Evolutionary conservation across 2,329 filamentous ascomycete genomes (phyloP).

Genomic region (Aspergillus chevalieri): DNA sequence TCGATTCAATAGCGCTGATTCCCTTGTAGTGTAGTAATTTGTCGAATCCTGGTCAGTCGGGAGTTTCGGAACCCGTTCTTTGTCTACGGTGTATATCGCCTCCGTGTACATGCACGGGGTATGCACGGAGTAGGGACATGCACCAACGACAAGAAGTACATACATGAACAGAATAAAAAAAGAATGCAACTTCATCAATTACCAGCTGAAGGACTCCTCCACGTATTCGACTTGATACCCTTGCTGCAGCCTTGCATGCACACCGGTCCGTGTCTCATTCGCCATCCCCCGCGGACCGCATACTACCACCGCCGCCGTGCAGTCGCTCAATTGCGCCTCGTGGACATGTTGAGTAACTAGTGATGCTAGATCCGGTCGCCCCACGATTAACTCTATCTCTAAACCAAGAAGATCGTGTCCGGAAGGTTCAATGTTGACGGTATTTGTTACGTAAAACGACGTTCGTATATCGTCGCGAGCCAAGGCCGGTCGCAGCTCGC

Average conservation of each 20-base stretch:
- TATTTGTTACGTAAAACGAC: conserved; percentile 24
- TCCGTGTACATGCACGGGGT: too few relatives aligned
- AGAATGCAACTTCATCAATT: neutral
- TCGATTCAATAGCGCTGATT: too few relatives aligned
- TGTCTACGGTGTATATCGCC: too few relatives aligned
- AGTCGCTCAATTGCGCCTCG: conserved; percentile 20
- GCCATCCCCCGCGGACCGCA: conserved; percentile 44
- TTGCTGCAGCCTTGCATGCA: conserved; percentile 30
- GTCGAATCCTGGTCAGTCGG: too few relatives aligned
- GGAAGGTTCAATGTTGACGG: neutral
- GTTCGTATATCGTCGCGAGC: conserved; percentile 24
- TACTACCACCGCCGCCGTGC: conserved; percentile 34
- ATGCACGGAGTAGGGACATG: too few relatives aligned
- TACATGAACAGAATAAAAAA: neutral
- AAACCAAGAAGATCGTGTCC: neutral
- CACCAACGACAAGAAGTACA: too few relatives aligned
- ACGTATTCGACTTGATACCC: conserved; percentile 38
- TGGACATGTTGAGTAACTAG: conserved; percentile 29
- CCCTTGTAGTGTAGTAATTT: too few relatives aligned
- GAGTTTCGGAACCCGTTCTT: too few relatives aligned
- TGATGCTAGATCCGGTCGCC: conserved; percentile 34
- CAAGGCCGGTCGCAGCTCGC: conserved; percentile 23
- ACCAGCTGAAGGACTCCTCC: conserved; percentile 43
- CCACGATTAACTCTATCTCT: conserved; percentile 5
- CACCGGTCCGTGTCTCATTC: conserved; percentile 38